Conservation (phyloP, 257 asterid species). For the Sherardia arvensis region DNA sequence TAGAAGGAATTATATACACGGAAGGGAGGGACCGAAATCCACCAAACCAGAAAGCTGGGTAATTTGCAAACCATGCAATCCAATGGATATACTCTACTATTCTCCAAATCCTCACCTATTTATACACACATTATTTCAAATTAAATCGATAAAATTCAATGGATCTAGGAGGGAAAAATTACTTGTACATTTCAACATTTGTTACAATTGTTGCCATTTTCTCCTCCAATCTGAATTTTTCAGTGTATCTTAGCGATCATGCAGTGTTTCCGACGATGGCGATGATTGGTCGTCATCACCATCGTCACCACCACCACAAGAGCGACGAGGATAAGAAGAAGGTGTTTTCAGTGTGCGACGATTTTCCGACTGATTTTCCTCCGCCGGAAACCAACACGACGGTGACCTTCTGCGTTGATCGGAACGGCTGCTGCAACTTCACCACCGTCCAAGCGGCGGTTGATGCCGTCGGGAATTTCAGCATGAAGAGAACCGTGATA, state of each 20-base stretch:
- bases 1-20: not conserved
- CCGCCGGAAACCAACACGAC: constrained; percentile 56
- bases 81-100: constrained; percentile 13
- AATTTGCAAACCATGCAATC: constrained; percentile 62
- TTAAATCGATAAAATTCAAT: constrained; percentile 11
- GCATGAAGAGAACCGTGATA: constrained; percentile 45
- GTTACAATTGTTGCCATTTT: constrained; percentile 46
- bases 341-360: constrained; percentile 41
- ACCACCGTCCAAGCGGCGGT: constrained; percentile 83
- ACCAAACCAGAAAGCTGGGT: constrained; percentile 28
- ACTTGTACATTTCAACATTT: constrained; percentile 25
- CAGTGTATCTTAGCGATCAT: constrained; percentile 5
- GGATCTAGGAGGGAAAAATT: constrained; percentile 26
- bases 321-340: constrained; percentile 18
- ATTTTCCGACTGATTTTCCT: constrained; percentile 56
- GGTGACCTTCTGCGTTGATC: constrained; percentile 59
- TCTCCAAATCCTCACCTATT: not conserved
- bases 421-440: constrained; percentile 88
- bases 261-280: constrained; percentile 12
- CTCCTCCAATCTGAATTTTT: constrained; percentile 27
- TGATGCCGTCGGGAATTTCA: constrained; percentile 52
- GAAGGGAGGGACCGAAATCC: constrained; percentile 9
- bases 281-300: not conserved
- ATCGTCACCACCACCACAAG: constrained; percentile 14
- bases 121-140: not conserved